phyloP scores from a whole-genome alignment of 129 eudicot genomes.

The Ambrosia artemisiifolia region DNA sequence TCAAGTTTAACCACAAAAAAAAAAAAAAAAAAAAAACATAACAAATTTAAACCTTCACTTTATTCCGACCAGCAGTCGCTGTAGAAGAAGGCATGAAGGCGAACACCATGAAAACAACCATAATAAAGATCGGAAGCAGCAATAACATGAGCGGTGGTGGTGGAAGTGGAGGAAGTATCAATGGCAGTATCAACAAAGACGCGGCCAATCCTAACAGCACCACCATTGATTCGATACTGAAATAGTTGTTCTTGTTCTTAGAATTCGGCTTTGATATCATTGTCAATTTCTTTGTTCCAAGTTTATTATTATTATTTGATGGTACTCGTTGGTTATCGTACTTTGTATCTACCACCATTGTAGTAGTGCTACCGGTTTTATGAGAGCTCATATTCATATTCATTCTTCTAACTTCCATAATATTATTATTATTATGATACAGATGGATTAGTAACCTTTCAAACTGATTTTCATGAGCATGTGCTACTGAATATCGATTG shows the following conservation, averaged over 20 bases:
- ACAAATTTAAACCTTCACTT: conserved; percentile 3
- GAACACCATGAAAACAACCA: conserved; percentile 48
- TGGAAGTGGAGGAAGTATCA: conserved; percentile 67
- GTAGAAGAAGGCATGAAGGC: conserved; percentile 49
- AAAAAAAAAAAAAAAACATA: too few species aligned
- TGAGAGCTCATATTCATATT: conserved; percentile 34
- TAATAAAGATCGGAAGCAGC: conserved; percentile 56
- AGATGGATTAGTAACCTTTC: too few species aligned
- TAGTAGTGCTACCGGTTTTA: not conserved
- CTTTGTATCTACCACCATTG: not conserved
- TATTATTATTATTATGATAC: too few species aligned
- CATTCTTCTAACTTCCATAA: conserved; percentile 37
- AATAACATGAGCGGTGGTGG: conserved; percentile 73
- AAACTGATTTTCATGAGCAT: not conserved
- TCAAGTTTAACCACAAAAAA: not conserved
- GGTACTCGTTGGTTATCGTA: conserved; percentile 14
- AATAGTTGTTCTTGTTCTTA: conserved; percentile 34
- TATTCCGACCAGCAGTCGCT: conserved; percentile 22
- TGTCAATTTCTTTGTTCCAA: conserved; percentile 1
- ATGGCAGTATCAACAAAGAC: conserved; percentile 60
- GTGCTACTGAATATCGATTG: not conserved
- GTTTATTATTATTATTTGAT: not conserved
- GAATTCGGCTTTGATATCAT: conserved; percentile 27
- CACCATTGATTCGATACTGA: conserved; percentile 55
- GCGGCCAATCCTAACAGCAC: conserved; percentile 51